Base-by-base conservation (phyloP, 1,284 basidiomycete species). In the Sphaerobolus stellatus region DNA sequence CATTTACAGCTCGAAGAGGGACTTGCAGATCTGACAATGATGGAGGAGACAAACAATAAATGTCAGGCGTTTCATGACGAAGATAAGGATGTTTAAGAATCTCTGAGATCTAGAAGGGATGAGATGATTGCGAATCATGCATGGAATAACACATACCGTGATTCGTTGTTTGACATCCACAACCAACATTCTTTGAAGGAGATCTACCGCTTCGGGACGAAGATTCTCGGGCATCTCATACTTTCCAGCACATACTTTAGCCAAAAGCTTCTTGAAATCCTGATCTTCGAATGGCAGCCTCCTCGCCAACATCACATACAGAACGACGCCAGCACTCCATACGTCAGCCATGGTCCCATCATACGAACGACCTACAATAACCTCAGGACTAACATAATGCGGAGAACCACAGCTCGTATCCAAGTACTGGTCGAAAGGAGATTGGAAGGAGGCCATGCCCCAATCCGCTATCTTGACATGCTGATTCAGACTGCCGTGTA, bases 391-490 rank as follows among this genome's bases (percentile, higher is more conserved):
- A 14, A 96, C 97, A 63, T 99, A 99, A 73, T 99, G 97, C 50
- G 97, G 97, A 59, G 90, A 93, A 14, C 97, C 97, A 66, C 97
- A 99, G 67, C 90, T 94, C 2, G 96, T 99, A 75, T 98, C 93
- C 46, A 98, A 84, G n/a, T n/a, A n/a, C 70, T 97, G 83, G 45
- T 86, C 78, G 36, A 83, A 79, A 28, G 87, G 88, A 48, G 86
- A 86, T 48, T 89, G 88, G 62, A 94, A 91, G 14, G 94, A 92
- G 18, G 97, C 96, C 97, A 99, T 99, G 41, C 97, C 97, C 84
- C 97, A 99, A 73, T 99, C 97, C 25, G 95, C 97, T 33, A 99
- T 92, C 77, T 99, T 99, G 76, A 98, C 83, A 66, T 93, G 81
- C 60, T 92, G 91, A 55, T 94, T 82, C 52, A 83, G 79, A 61